A percentile compares a stretch with the other conserved stretches of the same genome.
Conservation (phyloP, 2,329 filamentous ascomycete species). For the Penicillium corylophilum region DNA sequence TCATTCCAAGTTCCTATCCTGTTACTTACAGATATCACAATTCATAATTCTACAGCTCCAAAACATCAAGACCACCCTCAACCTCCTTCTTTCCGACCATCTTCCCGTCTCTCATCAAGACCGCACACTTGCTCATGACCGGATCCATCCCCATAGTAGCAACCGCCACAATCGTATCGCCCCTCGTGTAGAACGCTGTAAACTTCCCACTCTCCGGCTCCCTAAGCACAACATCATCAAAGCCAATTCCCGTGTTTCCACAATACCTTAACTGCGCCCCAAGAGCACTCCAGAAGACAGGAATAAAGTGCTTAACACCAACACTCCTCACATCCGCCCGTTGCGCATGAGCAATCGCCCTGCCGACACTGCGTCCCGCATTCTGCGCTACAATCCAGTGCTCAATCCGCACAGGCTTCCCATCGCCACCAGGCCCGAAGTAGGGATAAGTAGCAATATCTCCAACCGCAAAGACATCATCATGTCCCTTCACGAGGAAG, state of each 20-base stretch:
- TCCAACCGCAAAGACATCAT: slow-evolving; percentile 80
- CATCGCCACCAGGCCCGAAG: slow-evolving; percentile 79
- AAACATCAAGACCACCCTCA: slow-evolving; percentile 50
- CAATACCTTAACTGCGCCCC: slow-evolving; percentile 90
- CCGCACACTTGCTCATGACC: slow-evolving; percentile 75
- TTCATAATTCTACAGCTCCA: slow-evolving; percentile 28
- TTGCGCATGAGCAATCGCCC: slow-evolving; percentile 67
- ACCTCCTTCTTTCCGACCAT: slow-evolving; percentile 84
- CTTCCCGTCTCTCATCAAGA: slow-evolving; percentile 77
- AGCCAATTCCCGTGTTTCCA: slow-evolving; percentile 79
- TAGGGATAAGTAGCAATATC: slow-evolving; percentile 97
- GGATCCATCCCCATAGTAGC: slow-evolving; percentile 90
- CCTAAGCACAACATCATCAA: slow-evolving; percentile 78
- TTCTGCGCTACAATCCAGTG: slow-evolving; percentile 99
- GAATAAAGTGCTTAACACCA: slow-evolving; percentile 73
- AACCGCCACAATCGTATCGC: slow-evolving; percentile 83
- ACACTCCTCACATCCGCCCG: slow-evolving; percentile 37
- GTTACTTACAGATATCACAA: not conserved
- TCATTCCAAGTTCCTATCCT: not conserved
- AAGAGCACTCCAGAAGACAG: slow-evolving; percentile 94
- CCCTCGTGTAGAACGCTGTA: slow-evolving; percentile 83
- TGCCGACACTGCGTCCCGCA: slow-evolving; percentile 75
- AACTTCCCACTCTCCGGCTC: slow-evolving; percentile 77
- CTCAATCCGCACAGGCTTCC: slow-evolving; percentile 77
- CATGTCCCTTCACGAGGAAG: slow-evolving; percentile 72